Evolutionary conservation across 2,329 filamentous ascomycete species (phyloP), one percentile per base, ranked within the genome.

Genomic region (Didymella keratinophila): DNA sequence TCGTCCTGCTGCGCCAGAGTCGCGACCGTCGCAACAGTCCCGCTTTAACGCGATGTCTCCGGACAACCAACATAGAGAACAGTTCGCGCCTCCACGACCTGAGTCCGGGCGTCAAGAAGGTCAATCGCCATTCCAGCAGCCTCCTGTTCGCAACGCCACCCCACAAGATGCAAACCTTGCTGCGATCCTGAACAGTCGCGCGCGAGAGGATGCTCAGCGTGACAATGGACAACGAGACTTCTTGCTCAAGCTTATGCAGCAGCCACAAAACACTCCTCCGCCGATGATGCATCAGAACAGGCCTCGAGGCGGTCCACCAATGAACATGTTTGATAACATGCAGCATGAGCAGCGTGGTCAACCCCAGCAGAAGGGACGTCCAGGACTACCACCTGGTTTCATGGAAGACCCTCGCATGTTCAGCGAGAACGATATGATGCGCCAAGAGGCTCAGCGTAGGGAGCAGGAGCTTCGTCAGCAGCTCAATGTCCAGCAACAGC

Each of bases 241-340:
- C 73, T 80, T 97, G 47, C 91, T 96, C 77, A 90, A 88, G 61
- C 83, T 97, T 28, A 95, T 97, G 91, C 86, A 89, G 66, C 82
- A 85, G 69, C 79, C 82, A 4, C 69, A 72, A 20, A 66, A 57
- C 27, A 76, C 74, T 2, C 72, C 74, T 8, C 73, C 73, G 41
- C 74, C 75, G 43, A 60, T 71, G 62, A 68, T 69, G 25, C 67
- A 70, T 47, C 74, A 72, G 49, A 71, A 73, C 60, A 50, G 74
- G 45, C 75, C 78, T 28, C 75, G 76, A n/a, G 74, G 71, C 18
- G 59, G 67, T 37, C 70, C 69, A 20, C 72, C 71, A 46, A 68
- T 76, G 62, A 50, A 67, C 5, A 76, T 75, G 63, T 73, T 72
- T 39, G 75, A 77, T 16, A 69, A 76, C 49, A 46, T 56, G 58